These are phyloP conservation scores for Parsonsia alboflavescens DNA, from an alignment of 257 asterid genomes.

Conservation along the genomic window DNA sequence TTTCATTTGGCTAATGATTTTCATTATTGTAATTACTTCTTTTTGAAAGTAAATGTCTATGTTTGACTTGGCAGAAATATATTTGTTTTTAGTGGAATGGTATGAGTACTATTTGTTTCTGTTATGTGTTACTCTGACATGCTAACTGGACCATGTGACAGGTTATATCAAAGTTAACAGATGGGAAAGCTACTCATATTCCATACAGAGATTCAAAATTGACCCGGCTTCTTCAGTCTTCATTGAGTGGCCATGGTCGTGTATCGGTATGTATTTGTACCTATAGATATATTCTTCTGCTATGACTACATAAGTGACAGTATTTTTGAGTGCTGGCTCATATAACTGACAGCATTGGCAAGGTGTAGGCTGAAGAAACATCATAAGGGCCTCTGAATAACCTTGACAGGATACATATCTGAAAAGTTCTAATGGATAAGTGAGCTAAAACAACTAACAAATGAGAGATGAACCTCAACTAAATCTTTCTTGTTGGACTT, in stretches of 20 bases:
- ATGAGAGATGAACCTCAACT: background rate
- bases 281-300: slow-evolving; percentile 15
- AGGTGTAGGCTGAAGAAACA: background rate
- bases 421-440: background rate
- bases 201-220: slow-evolving; percentile 97
- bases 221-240: slow-evolving; percentile 97
- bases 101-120: background rate
- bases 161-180: slow-evolving; percentile 96
- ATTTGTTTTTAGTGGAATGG: background rate
- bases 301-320: background rate
- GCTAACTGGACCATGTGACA: slow-evolving; percentile 34
- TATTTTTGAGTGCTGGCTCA: background rate
- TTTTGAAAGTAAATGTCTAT: background rate
- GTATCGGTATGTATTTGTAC: slow-evolving; percentile 70
- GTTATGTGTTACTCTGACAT: background rate
- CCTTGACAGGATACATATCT: background rate
- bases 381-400: background rate
- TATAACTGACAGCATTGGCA: background rate
- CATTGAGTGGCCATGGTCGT: slow-evolving; percentile 97
- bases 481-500: slow-evolving; percentile 18
- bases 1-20: background rate
- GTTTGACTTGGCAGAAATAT: background rate
- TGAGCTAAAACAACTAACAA: background rate
- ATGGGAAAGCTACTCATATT: slow-evolving; percentile 77
- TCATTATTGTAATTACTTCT: background rate